Evolutionary conservation across 129 eudicot species (phyloP).

Genomic region (Logfia minima): DNA sequence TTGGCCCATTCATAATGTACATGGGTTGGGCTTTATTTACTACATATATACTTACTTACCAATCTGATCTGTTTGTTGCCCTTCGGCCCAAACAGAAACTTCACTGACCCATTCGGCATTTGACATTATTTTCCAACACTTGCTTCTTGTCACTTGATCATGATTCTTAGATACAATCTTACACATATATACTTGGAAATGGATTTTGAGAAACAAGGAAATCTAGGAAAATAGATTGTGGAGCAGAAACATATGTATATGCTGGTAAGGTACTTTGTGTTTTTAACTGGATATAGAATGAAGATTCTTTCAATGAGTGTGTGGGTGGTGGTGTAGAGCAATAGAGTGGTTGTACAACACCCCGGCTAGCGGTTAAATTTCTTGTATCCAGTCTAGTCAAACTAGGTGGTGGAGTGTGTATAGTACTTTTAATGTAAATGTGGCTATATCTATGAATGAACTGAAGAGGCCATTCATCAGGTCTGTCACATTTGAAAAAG

Average conservation of each 20-base stretch:
- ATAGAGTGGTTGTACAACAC: constrained; percentile 20
- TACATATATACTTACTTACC: no score
- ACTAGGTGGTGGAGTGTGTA: constrained; percentile 18
- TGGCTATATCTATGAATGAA: constrained; percentile 22
- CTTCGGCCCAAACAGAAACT: no score
- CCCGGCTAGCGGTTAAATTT: constrained; percentile 30
- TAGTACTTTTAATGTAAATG: constrained; percentile 24
- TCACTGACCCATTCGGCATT: no score
- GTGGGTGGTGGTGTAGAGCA: neutral
- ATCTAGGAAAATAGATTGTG: constrained; percentile 13
- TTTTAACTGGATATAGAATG: neutral
- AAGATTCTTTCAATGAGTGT: neutral
- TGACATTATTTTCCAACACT: no score
- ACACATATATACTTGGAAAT: neutral
- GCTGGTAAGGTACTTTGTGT: neutral
- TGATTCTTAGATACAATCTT: no score
- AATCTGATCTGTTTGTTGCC: no score
- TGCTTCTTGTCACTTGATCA: no score
- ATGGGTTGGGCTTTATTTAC: no score
- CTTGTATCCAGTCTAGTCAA: constrained; percentile 16
- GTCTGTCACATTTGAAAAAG: constrained; percentile 22
- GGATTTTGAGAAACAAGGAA: constrained; percentile 9
- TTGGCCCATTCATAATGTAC: no score
- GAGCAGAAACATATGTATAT: neutral
- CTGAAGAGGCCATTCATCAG: constrained; percentile 27